These are phyloP conservation scores for Chlorophyllum brunneum DNA, from an alignment of 768 basidiomycete species.

Conservation along the genomic window DNA sequence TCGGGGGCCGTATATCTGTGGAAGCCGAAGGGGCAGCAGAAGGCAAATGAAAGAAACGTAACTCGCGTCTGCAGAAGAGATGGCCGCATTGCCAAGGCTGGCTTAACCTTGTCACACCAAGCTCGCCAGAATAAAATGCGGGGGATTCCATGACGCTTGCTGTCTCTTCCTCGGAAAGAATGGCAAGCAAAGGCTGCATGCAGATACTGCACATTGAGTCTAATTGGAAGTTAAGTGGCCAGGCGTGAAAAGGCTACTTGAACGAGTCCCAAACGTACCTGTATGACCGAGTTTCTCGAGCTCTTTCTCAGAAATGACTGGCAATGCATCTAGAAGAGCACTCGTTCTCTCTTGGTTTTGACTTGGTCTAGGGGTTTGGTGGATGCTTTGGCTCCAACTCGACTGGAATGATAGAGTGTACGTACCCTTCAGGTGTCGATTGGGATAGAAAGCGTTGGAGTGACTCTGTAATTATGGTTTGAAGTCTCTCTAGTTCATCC, in stretches of 20 bases:
- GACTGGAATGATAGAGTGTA: not conserved
- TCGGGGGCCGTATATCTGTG: not conserved
- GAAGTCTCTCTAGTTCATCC: conserved; percentile 5
- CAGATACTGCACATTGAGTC: conserved; percentile 78
- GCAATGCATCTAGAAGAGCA: conserved; percentile 18
- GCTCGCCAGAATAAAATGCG: conserved; percentile 61
- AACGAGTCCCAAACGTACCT: conserved; percentile 28
- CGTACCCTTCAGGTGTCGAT: not conserved
- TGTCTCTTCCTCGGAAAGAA: conserved; percentile 72
- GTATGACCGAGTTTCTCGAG: conserved; percentile 42
- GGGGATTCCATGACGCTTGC: conserved; percentile 77
- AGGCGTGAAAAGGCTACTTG: not conserved
- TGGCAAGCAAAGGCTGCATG: conserved; percentile 60
- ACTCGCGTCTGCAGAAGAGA: conserved; percentile 83
- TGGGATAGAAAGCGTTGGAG: not conserved
- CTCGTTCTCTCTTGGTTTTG: not conserved
- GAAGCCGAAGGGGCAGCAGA: not conserved
- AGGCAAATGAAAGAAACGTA: conserved; percentile 1
- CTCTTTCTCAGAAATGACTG: conserved; percentile 38
- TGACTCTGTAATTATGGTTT: not conserved
- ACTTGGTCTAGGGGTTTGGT: not conserved
- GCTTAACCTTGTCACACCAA: conserved; percentile 65
- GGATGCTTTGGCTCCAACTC: not conserved
- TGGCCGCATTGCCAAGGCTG: conserved; percentile 57
- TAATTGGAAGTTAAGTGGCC: conserved; percentile 20